These are phyloP conservation scores for Rubia peregrina DNA, from an alignment of 305 asterid genomes.

Conservation along the genomic window DNA sequence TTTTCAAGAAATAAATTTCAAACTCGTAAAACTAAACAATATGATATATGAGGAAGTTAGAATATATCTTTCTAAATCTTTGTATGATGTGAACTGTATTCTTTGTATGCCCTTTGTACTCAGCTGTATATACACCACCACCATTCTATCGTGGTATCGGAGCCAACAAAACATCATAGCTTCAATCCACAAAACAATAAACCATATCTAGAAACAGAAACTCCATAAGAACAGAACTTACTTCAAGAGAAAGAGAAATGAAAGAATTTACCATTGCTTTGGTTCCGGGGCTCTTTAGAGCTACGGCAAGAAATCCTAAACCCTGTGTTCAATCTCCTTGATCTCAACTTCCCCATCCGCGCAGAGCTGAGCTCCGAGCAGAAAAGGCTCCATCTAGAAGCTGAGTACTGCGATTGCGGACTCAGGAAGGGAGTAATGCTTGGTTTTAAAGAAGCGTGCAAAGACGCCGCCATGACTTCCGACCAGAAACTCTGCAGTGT, in stretches of 20 bases:
- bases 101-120: too few relatives aligned
- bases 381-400: conserved; percentile 11
- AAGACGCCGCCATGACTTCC: conserved; percentile 40
- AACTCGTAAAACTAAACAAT: too few relatives aligned
- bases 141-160: too few relatives aligned
- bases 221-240: neutral
- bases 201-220: neutral
- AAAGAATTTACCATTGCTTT: conserved; percentile 33
- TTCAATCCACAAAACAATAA: neutral
- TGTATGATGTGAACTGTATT: too few relatives aligned
- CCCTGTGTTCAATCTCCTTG: conserved; percentile 19
- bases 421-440: conserved; percentile 32
- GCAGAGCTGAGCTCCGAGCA: conserved; percentile 26
- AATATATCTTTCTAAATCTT: too few relatives aligned
- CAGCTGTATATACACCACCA: too few relatives aligned
- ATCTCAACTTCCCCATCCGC: conserved; percentile 23
- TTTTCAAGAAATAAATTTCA: neutral
- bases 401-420: too few relatives aligned
- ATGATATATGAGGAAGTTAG: too few relatives aligned
- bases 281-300: conserved; percentile 39
- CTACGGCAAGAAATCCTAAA: conserved; percentile 48
- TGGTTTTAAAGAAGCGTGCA: conserved; percentile 44
- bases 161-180: too few relatives aligned
- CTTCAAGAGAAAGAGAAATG: too few relatives aligned
- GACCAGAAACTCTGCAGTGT: neutral